Base-by-base conservation (phyloP, 805 yeast genomes). In the Metschnikowia gelsemii region DNA sequence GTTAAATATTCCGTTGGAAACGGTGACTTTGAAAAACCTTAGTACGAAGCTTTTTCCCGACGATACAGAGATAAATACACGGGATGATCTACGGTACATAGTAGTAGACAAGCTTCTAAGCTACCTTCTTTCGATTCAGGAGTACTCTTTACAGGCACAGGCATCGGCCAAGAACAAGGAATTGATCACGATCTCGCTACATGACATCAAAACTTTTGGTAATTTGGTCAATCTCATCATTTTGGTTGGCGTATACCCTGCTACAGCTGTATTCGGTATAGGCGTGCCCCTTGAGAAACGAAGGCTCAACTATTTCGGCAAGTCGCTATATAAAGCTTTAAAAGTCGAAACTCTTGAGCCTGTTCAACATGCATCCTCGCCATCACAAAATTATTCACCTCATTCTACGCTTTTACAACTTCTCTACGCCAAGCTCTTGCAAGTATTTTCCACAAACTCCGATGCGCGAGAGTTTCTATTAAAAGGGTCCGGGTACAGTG, bases 161-260 rank as follows among this genome's bases (percentile, higher is more conserved):
- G 40, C 40, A 18, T 39, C 38, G 3, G 58, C 55, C 12, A 45
- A 57, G 32, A 38, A 43, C 11, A 49, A 53, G 30, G 57, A 63
- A 35, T 49, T 76, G 36, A 69, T 85, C 8, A 68, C 84, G 7
- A 82, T 91, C 12, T 87, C 97, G 0, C 68, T 91, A 8, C 89
- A 87, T 53, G 98, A 93, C 58, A 80, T 91, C 74, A 84, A 81
- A 57, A 74, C 78, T 3, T 76, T 93, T 42, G 82, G 84, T 25
- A 75, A 72, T 17, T 56, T 91, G 32, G 60, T 84, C 14, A 84
- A 82, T 48, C 43, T 84, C 8, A 68, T 90, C 2, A 77, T 89
- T 0, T 61, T 84, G 1, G 83, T 81, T 49, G 90, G 95, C 0
- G 70, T 91, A 0, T 84, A 83, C 50, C 78, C 89, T 0, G 75